Conservation (phyloP, 2,329 filamentous ascomycete genomes). For the Beauveria varroae region DNA sequence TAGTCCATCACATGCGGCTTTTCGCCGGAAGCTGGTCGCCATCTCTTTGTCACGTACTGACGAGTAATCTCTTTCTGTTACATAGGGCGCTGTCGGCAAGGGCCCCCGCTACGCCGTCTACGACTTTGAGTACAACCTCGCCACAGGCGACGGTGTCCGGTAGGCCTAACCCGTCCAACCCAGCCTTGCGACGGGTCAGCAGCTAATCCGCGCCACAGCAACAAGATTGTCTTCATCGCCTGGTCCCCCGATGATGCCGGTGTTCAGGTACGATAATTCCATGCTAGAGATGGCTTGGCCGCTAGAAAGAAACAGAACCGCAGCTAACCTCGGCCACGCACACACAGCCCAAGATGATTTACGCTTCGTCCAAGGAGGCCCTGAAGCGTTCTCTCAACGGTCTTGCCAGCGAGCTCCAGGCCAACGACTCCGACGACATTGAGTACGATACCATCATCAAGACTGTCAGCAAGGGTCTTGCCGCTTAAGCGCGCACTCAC, state of each 20-base stretch:
- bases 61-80: neutral
- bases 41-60: neutral
- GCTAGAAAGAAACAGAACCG: neutral
- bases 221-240: constrained; percentile 71
- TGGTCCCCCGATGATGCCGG: constrained; percentile 78
- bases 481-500: constrained; percentile 34
- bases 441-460: constrained; percentile 66
- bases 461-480: constrained; percentile 56
- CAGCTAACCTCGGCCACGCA: constrained; percentile 12
- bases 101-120: constrained; percentile 79
- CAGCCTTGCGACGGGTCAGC: constrained; percentile 13
- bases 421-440: constrained; percentile 77
- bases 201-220: constrained; percentile 37
- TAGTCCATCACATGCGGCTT: constrained; percentile 22
- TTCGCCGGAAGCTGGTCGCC: neutral
- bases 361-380: constrained; percentile 81
- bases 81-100: constrained; percentile 50
- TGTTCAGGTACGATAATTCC: constrained; percentile 55
- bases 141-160: constrained; percentile 65
- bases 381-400: constrained; percentile 74
- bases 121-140: constrained; percentile 72
- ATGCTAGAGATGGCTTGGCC: neutral
- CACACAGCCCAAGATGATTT: constrained; percentile 75
- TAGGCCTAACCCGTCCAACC: constrained; percentile 26
- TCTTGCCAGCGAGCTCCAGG: constrained; percentile 69